A percentile compares a stretch with the other conserved stretches of the same genome.
These are phyloP conservation scores for Gastrolobium bilobum DNA, from an alignment of 306 rosid genomes.

Conservation along the genomic window DNA sequence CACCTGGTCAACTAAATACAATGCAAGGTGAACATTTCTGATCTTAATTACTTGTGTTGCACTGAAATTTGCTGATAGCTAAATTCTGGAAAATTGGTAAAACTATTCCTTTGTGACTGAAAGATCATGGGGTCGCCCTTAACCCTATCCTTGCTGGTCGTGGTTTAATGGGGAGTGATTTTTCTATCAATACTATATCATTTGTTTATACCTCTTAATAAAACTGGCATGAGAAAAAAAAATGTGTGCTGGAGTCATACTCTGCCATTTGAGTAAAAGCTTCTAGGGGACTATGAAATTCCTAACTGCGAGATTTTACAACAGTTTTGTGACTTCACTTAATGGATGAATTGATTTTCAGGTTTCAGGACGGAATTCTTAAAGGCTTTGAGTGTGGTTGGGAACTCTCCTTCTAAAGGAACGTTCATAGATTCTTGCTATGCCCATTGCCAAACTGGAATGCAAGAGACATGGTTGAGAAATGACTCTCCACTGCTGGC, in stretches of 20 bases:
- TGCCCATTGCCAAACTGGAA: slow-evolving; percentile 94
- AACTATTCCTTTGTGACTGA: too few relatives aligned
- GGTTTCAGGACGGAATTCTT: slow-evolving; percentile 79
- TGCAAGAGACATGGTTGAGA: slow-evolving; percentile 89
- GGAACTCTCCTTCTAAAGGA: slow-evolving; percentile 60
- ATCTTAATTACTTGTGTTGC: background rate
- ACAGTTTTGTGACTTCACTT: slow-evolving; percentile 1
- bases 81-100: background rate
- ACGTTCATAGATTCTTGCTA: slow-evolving; percentile 85
- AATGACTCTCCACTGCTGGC: slow-evolving; percentile 75
- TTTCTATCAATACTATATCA: too few relatives aligned
- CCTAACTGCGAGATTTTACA: background rate
- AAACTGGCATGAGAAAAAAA: too few relatives aligned
- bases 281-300: too few relatives aligned
- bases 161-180: too few relatives aligned
- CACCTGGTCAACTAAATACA: slow-evolving; percentile 62
- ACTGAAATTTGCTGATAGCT: slow-evolving; percentile 20
- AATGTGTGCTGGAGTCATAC: too few relatives aligned
- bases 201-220: too few relatives aligned
- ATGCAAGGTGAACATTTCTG: slow-evolving; percentile 70
- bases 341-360: slow-evolving; percentile 48
- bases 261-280: too few relatives aligned
- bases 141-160: too few relatives aligned
- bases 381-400: slow-evolving; percentile 59
- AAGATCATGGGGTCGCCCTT: too few relatives aligned